phyloP scores from a whole-genome alignment of 306 rosid species.

The Hippophae tibetana region DNA sequence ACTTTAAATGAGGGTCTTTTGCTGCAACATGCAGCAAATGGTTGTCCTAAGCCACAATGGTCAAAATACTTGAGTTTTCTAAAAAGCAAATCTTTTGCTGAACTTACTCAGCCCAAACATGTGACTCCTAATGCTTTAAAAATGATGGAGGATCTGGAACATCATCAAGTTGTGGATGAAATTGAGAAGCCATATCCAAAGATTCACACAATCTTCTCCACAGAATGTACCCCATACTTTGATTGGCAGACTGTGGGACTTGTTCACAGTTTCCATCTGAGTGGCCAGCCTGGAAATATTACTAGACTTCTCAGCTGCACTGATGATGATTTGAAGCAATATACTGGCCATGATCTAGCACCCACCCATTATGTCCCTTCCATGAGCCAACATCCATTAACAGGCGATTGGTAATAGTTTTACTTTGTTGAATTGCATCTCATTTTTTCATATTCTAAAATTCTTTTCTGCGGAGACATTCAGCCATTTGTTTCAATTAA shows the following conservation, averaged over 20 bases:
- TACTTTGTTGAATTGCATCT: constrained; percentile 3
- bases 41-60: constrained; percentile 78
- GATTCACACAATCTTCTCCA: constrained; percentile 83
- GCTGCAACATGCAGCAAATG: constrained; percentile 67
- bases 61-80: constrained; percentile 81
- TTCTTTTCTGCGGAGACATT: constrained; percentile 14
- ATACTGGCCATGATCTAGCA: constrained; percentile 77
- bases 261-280: constrained; percentile 69
- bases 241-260: constrained; percentile 99
- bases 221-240: constrained; percentile 80
- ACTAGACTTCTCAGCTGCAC: constrained; percentile 96
- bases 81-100: constrained; percentile 72
- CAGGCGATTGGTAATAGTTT: constrained; percentile 81
- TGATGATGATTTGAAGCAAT: constrained; percentile 55
- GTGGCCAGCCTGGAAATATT: constrained; percentile 95
- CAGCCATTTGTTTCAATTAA: neutral
- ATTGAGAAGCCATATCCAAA: constrained; percentile 48
- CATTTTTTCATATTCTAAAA: constrained; percentile 2
- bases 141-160: constrained; percentile 38
- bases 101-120: constrained; percentile 62
- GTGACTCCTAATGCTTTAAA: constrained; percentile 57
- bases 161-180: constrained; percentile 24
- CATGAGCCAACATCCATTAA: constrained; percentile 87
- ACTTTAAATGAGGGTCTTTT: constrained; percentile 79
- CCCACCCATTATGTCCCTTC: constrained; percentile 98